phyloP scores from a whole-genome alignment of 169 alveolate genomes.

The Plasmodium knowlesi region DNA sequence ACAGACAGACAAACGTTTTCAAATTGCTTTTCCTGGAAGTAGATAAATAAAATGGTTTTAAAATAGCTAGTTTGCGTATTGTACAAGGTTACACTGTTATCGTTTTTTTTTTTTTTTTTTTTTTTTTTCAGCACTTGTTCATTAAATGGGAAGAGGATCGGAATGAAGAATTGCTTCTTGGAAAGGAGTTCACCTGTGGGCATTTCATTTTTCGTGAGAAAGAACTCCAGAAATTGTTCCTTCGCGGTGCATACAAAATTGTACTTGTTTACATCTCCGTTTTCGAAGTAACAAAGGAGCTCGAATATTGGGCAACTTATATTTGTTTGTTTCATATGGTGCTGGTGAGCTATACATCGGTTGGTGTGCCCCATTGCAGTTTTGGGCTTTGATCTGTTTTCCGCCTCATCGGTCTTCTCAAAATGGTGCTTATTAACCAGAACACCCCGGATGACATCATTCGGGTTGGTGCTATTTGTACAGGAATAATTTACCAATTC shows the following conservation, averaged over 20 bases:
- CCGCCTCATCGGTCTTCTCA: slow-evolving; percentile 24
- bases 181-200: neutral
- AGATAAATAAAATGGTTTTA: slow-evolving; percentile 37
- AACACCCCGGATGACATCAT: slow-evolving; percentile 3
- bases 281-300: slow-evolving; percentile 35
- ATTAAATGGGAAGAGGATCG: slow-evolving; percentile 64
- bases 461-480: slow-evolving; percentile 6
- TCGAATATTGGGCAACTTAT: slow-evolving; percentile 29
- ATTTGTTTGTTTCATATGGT: neutral
- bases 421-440: slow-evolving; percentile 34
- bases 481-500: slow-evolving; percentile 28
- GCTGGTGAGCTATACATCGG: neutral
- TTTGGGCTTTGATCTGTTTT: neutral
- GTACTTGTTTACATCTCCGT: slow-evolving; percentile 27
- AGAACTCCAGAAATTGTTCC: slow-evolving; percentile 43
- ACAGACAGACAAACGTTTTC: slow-evolving; percentile 29
- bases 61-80: slow-evolving; percentile 14
- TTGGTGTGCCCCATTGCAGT: neutral
- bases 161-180: slow-evolving; percentile 30
- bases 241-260: slow-evolving; percentile 35
- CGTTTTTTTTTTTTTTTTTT: slow-evolving; percentile 2
- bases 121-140: slow-evolving; percentile 43
- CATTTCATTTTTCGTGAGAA: slow-evolving; percentile 32
- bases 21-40: slow-evolving; percentile 51
- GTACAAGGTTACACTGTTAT: slow-evolving; percentile 6